A percentile compares a stretch with the other conserved stretches of the same genome.
Conservation (phyloP, 2,329 filamentous ascomycete species). For the Blastomyces gilchristii region DNA sequence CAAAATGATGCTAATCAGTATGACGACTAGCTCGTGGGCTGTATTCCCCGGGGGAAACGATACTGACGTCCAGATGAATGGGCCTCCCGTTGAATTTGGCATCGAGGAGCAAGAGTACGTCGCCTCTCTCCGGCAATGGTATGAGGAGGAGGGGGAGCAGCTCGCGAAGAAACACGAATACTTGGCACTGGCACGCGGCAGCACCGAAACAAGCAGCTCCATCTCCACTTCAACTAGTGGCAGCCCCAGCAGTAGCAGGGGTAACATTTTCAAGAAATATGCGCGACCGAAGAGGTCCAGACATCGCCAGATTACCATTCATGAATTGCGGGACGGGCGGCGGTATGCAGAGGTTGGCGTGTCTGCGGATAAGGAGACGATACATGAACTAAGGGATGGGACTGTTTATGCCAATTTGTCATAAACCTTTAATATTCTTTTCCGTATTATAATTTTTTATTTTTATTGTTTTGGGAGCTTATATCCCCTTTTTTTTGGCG, state of each 20-base stretch:
- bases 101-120: slow-evolving; percentile 30
- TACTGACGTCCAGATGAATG: slow-evolving; percentile 25
- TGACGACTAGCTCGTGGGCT: slow-evolving; percentile 37
- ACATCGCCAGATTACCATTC: slow-evolving; percentile 31
- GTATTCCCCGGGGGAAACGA: slow-evolving; percentile 27
- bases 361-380: slow-evolving; percentile 27
- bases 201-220: slow-evolving; percentile 17
- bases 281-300: slow-evolving; percentile 11
- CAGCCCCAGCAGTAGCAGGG: slow-evolving; percentile 18
- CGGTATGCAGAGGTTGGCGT: slow-evolving; percentile 34
- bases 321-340: slow-evolving; percentile 34
- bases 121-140: slow-evolving; percentile 33
- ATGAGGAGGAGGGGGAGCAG: slow-evolving; percentile 25
- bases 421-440: slow-evolving; percentile 9
- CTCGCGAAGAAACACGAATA: slow-evolving; percentile 26
- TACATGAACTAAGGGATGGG: slow-evolving; percentile 35
- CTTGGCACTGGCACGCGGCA: slow-evolving; percentile 14
- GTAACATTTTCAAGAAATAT: slow-evolving; percentile 13
- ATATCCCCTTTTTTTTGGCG: neutral
- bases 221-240: slow-evolving; percentile 16
- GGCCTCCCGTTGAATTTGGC: slow-evolving; percentile 33
- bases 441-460: neutral
- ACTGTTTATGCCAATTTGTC: slow-evolving; percentile 34
- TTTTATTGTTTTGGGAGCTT: neutral
- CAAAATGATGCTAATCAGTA: slow-evolving; percentile 33